phyloP scores from a whole-genome alignment of 2,329 filamentous ascomycete species.

The Trichoderma guizhouense region DNA sequence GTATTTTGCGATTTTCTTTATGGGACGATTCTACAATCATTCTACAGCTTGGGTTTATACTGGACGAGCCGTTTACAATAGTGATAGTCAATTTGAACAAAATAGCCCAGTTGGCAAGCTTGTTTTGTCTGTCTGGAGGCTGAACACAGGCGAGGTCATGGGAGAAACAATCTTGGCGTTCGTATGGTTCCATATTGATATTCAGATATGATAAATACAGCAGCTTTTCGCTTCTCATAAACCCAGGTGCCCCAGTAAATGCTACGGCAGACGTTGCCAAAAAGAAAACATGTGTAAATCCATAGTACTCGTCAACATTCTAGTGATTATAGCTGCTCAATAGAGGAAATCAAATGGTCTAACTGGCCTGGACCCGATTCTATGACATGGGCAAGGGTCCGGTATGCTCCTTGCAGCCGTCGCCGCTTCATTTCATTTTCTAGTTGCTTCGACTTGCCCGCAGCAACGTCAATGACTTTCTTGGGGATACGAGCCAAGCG shows the following conservation, averaged over 20 bases:
- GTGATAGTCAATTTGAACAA: constrained; percentile 6
- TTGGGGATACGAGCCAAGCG: constrained; percentile 77
- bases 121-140: background rate
- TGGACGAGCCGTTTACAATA: background rate
- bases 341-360: constrained; percentile 51
- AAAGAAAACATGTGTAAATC: background rate
- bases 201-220: constrained; percentile 14
- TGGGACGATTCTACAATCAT: constrained; percentile 4
- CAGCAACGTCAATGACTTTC: constrained; percentile 73
- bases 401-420: constrained; percentile 51
- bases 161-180: constrained; percentile 13
- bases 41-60: constrained; percentile 11
- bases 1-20: background rate
- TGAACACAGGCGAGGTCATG: background rate
- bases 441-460: constrained; percentile 73
- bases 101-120: background rate
- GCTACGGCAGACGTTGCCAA: background rate
- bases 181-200: constrained; percentile 1
- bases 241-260: background rate
- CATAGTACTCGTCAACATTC: background rate
- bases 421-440: constrained; percentile 68
- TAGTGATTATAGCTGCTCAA: constrained; percentile 54
- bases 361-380: constrained; percentile 39
- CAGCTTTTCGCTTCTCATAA: background rate
- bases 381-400: constrained; percentile 43